phyloP scores from a whole-genome alignment of 1,139 yeast species.

The Geotrichum citri-aurantii region DNA sequence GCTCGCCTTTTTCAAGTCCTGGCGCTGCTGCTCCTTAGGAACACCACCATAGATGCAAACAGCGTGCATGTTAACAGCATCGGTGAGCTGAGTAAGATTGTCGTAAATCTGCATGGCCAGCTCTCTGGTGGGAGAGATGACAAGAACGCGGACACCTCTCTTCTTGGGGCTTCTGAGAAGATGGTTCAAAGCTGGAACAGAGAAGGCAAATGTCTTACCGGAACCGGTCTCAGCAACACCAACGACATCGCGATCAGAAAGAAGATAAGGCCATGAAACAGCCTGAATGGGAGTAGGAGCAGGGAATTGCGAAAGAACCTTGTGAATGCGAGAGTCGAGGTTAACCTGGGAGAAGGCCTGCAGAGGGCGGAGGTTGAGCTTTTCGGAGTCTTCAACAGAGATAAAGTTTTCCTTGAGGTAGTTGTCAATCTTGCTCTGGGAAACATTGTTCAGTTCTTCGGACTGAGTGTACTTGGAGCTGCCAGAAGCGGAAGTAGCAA shows the following conservation, averaged over 20 bases:
- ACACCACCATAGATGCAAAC: slow-evolving; percentile 97
- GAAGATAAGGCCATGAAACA: slow-evolving; percentile 91
- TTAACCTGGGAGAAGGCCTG: slow-evolving; percentile 59
- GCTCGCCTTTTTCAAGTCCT: slow-evolving; percentile 55
- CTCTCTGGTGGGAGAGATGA: slow-evolving; percentile 95
- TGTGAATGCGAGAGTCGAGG: slow-evolving; percentile 51
- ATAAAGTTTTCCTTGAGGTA: slow-evolving; percentile 72
- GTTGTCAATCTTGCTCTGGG: slow-evolving; percentile 53
- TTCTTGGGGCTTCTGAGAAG: slow-evolving; percentile 33
- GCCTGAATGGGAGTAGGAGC: slow-evolving; percentile 96
- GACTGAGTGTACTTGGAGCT: slow-evolving; percentile 10
- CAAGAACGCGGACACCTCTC: slow-evolving; percentile 65
- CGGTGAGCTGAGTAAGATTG: slow-evolving; percentile 64
- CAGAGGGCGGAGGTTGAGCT: slow-evolving; percentile 55
- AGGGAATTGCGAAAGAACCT: slow-evolving; percentile 62
- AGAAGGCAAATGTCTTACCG: slow-evolving; percentile 95
- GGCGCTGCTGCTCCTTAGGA: slow-evolving; percentile 85
- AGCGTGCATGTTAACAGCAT: slow-evolving; percentile 56
- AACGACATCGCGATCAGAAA: slow-evolving; percentile 76
- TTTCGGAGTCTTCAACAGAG: slow-evolving; percentile 63
- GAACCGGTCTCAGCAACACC: slow-evolving; percentile 99
- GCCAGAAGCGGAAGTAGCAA: not conserved
- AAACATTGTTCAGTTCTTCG: slow-evolving; percentile 20
- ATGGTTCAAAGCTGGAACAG: slow-evolving; percentile 91
- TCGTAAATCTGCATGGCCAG: slow-evolving; percentile 91